Evolutionary conservation across 192 early-diverging fungal genomes (phyloP).

Genomic region (Diversispora epigaea): DNA sequence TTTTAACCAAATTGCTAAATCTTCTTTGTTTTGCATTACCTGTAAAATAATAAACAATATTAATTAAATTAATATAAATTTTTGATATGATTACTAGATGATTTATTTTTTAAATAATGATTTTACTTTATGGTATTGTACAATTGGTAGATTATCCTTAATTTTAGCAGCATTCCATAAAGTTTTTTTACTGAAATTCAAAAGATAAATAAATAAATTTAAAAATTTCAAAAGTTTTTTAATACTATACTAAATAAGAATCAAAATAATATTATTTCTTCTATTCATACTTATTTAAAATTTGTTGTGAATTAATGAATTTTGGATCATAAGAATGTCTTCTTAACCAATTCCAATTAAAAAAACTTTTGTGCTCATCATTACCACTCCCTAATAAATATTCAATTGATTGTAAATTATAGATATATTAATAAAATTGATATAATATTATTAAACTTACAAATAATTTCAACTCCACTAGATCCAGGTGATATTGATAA

Average conservation of each 20-base stretch:
- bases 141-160: conserved; percentile 40
- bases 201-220: background rate
- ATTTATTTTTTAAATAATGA: background rate
- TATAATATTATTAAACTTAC: conserved; percentile 29
- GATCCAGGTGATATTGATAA: conserved; percentile 38
- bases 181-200: background rate
- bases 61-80: background rate
- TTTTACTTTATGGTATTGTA: conserved; percentile 33
- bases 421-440: background rate
- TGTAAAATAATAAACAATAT: conserved; percentile 30
- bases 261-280: background rate
- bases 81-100: background rate
- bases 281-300: background rate
- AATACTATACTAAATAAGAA: no score
- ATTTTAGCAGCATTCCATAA: conserved; percentile 35
- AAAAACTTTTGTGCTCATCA: conserved; percentile 61
- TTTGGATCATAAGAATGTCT: conserved; percentile 65
- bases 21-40: conserved; percentile 68
- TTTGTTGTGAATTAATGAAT: conserved; percentile 34
- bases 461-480: conserved; percentile 48
- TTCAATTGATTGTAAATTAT: background rate
- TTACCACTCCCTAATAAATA: conserved; percentile 34
- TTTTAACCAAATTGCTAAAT: conserved; percentile 66
- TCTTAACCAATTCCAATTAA: conserved; percentile 62
- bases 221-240: no score